phyloP scores from a whole-genome alignment of 257 asterid species.

The Sherardia arvensis region DNA sequence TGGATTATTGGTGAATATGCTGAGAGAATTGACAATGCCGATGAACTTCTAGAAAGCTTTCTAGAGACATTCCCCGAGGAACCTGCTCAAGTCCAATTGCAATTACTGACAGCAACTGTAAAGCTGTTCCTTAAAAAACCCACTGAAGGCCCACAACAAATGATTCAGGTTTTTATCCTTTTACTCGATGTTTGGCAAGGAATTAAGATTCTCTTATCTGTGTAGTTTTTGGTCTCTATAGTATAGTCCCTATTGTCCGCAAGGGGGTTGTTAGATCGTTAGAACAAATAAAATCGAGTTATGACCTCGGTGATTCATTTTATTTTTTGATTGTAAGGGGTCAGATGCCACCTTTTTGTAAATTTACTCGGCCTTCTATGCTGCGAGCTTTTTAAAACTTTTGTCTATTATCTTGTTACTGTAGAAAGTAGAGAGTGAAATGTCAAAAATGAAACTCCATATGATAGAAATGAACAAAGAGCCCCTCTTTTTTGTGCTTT shows the following conservation, averaged over 20 bases:
- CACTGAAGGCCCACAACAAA: constrained; percentile 98
- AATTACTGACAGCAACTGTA: constrained; percentile 94
- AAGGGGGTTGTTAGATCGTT: background rate
- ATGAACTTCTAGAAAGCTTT: constrained; percentile 98
- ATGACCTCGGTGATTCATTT: background rate
- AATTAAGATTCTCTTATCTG: background rate
- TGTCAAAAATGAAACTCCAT: background rate
- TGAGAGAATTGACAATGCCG: constrained; percentile 99
- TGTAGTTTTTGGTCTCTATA: background rate
- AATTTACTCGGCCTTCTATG: background rate
- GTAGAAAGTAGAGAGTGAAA: background rate
- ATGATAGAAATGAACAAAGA: background rate
- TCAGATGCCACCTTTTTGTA: background rate
- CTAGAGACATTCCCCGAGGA: constrained; percentile 96
- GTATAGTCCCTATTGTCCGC: background rate
- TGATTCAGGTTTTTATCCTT: constrained; percentile 75
- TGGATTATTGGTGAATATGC: constrained; percentile 99
- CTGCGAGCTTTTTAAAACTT: background rate
- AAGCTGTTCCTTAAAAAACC: constrained; percentile 98
- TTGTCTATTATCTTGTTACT: background rate
- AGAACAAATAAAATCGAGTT: background rate
- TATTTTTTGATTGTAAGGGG: background rate
- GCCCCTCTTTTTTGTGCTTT: background rate
- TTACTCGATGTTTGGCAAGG: background rate
- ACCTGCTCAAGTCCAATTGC: constrained; percentile 96